Evolutionary conservation across 345 rosid genomes (phyloP), one percentile per base, ranked within the genome.

Genomic region (Bretschneidera sinensis): DNA sequence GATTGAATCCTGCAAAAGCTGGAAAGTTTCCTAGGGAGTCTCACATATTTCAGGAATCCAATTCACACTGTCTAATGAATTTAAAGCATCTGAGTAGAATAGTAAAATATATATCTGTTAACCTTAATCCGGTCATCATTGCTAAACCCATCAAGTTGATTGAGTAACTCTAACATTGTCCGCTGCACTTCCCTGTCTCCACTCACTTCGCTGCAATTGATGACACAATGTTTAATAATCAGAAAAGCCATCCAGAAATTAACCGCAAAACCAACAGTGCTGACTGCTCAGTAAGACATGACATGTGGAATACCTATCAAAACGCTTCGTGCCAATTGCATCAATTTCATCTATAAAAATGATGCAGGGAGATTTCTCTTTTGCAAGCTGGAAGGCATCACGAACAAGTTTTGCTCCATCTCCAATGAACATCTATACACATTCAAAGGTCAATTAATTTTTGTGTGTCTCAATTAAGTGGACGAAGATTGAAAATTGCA

Each of bases 351-450:
- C 99, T 21, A 95, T 91, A 69, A 95, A 95, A 67, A 95, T 95
- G 74, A 95, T 95, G 82, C 99, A 95, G 2, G 99, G 99, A 52
- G 99, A 94, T 72, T 95, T 95, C 74, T 95, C 99, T 70, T 95
- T 95, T 22, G 99, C 99, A 28, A 95, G 96, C 63, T 86, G 99
- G 77, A 95, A 95, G 23, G 99, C 97, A 86, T 95, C 99, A n/a
- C 98, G 96, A 17, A 95, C 99, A 75, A 95, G 96, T 74, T 95
- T 95, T 51, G 99, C 99, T 69, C 99, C 99, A 53, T 95, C 99
- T 64, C 99, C 99, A 56, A 95, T 91, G 76, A 95, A 95, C 99
- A 95, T 95, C 99, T 91, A 70, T 54, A 82, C 20, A 45, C 9
- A 72, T 52, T 54, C 39, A 48, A 60, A 51, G 21, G 55, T 47